Evolutionary conservation across 208 protist species (phyloP).

Genomic region (Trypanosoma caninum): DNA sequence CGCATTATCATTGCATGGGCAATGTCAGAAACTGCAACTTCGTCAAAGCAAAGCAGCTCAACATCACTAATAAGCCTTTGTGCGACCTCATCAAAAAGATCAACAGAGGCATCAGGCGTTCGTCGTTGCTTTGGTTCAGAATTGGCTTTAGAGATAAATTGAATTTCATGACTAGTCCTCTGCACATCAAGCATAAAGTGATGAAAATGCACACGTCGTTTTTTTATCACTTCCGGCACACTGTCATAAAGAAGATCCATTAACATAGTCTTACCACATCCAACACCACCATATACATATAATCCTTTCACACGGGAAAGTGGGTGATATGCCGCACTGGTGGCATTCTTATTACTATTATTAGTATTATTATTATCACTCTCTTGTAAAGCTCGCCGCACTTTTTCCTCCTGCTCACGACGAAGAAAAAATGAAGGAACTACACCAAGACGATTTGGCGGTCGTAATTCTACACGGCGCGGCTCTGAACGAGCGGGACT

Average conservation of each 20-base stretch:
- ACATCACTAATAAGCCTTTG: conserved; percentile 86
- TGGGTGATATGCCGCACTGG: conserved; percentile 43
- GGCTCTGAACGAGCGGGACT: conserved; percentile 32
- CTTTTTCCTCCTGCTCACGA: conserved; percentile 71
- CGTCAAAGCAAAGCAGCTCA: conserved; percentile 94
- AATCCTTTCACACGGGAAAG: conserved; percentile 86
- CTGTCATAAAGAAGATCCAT: conserved; percentile 96
- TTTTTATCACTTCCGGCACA: conserved; percentile 63
- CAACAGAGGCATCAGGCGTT: conserved; percentile 62
- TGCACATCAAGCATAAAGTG: conserved; percentile 96
- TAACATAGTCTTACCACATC: conserved; percentile 95
- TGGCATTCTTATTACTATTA: conserved; percentile 10
- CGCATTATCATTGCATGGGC: conserved; percentile 95
- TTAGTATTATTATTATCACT: conserved; percentile 11
- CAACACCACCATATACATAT: conserved; percentile 95
- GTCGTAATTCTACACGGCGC: conserved; percentile 65
- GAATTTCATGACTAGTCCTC: conserved; percentile 70
- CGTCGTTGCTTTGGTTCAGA: conserved; percentile 37
- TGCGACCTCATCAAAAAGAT: conserved; percentile 84
- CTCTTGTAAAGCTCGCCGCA: conserved; percentile 42
- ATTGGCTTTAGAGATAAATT: conserved; percentile 51
- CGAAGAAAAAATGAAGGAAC: conserved; percentile 75
- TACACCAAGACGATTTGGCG: conserved; percentile 80
- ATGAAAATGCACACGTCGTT: conserved; percentile 94
- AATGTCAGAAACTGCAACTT: conserved; percentile 92